Evolutionary conservation across 768 basidiomycete species (phyloP).

Genomic region (Podaxis sp.): DNA sequence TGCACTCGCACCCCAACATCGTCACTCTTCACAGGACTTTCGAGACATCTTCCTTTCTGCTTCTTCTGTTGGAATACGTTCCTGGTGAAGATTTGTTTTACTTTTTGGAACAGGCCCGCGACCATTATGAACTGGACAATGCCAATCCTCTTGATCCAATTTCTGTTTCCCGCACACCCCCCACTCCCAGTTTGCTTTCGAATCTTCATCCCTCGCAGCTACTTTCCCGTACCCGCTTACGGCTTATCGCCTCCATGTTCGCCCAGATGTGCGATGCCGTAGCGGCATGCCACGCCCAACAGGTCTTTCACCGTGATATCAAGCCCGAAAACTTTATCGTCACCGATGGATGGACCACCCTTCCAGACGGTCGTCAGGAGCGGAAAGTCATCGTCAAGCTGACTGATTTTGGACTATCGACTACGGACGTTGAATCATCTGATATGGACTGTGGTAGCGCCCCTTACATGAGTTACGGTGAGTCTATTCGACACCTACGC

Average conservation of each 20-base stretch:
- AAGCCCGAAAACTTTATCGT: conserved; percentile 99
- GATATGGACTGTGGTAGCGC: conserved; percentile 99
- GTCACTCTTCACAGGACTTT: conserved; percentile 92
- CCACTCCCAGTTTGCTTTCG: conserved; percentile 89
- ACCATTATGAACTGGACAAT: conserved; percentile 64
- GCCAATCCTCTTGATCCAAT: conserved; percentile 34
- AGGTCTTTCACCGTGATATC: conserved; percentile 95
- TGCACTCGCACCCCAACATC: conserved; percentile 87
- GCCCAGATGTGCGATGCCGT: conserved; percentile 98
- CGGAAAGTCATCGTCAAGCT: conserved; percentile 94
- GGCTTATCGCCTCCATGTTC: conserved; percentile 96
- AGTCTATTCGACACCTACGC: conserved; percentile 22
- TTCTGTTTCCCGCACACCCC: conserved; percentile 68
- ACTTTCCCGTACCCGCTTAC: conserved; percentile 82
- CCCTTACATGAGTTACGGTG: conserved; percentile 98
- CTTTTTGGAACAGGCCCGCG: conserved; percentile 94
- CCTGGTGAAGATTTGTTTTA: conserved; percentile 98
- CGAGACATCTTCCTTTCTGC: conserved; percentile 86
- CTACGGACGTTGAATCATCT: conserved; percentile 79
- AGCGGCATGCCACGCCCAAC: conserved; percentile 85
- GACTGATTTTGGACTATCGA: conserved; percentile 94
- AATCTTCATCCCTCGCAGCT: conserved; percentile 75
- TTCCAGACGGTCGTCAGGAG: conserved; percentile 56
- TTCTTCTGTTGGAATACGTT: conserved; percentile 92
- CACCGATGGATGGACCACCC: conserved; percentile 66